A percentile compares a stretch with the other conserved stretches of the same genome.
Conservation (phyloP, 2,329 filamentous ascomycete species). For the Rhynchosporium agropyri region DNA sequence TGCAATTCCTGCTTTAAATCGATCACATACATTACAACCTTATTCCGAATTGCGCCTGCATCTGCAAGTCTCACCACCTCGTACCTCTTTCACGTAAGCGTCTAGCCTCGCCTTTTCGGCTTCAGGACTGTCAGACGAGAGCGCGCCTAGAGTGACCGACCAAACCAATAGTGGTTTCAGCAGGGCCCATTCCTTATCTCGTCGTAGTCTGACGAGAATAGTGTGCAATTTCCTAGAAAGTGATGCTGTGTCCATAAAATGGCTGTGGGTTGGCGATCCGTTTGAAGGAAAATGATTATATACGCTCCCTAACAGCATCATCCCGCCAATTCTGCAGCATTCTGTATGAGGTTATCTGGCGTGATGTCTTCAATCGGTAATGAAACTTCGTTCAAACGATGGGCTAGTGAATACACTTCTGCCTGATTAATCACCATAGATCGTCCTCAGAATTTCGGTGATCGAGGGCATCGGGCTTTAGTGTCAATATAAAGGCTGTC, state of each 20-base stretch:
- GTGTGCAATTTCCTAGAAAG: background rate
- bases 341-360: slow-evolving; percentile 9
- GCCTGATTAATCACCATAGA: background rate
- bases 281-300: slow-evolving; percentile 4
- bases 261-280: background rate
- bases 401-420: background rate
- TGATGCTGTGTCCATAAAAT: slow-evolving; percentile 6
- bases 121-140: background rate
- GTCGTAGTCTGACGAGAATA: background rate
- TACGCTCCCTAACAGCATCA: slow-evolving; percentile 6
- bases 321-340: slow-evolving; percentile 8
- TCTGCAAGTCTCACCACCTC: background rate
- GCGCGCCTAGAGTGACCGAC: background rate
- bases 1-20: background rate
- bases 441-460: too few relatives aligned
- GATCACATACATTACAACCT: too few relatives aligned
- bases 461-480: slow-evolving; percentile 4
- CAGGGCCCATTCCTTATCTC: slow-evolving; percentile 5
- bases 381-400: background rate
- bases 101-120: background rate
- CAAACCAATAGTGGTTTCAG: slow-evolving; percentile 12
- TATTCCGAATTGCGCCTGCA: background rate
- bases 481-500: background rate
- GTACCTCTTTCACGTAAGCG: background rate
- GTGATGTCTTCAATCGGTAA: background rate